A percentile compares a stretch with the other conserved stretches of the same genome.
phyloP scores from a whole-genome alignment of 768 basidiomycete genomes.

The Tulasnella sp. region DNA sequence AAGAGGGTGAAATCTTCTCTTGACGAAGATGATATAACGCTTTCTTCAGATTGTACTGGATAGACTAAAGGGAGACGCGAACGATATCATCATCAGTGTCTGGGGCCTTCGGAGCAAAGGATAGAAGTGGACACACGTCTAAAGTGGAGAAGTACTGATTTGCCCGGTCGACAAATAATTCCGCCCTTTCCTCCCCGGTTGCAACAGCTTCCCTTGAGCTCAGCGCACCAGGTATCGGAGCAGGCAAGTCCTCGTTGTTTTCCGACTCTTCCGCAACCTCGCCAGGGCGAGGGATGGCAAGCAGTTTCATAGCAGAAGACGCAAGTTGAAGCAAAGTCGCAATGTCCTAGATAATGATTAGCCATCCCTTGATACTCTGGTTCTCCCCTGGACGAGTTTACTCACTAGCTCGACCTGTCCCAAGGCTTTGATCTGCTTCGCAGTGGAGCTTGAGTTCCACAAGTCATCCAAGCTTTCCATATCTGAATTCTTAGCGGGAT shows the following conservation, averaged over 20 bases:
- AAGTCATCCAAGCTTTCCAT: neutral
- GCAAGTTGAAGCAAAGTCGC: conserved; percentile 35
- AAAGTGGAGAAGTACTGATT: conserved; percentile 36
- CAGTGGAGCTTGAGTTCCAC: conserved; percentile 34
- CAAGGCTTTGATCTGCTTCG: conserved; percentile 34
- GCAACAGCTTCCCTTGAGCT: conserved; percentile 25
- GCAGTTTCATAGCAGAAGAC: conserved; percentile 32
- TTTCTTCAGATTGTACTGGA: conserved; percentile 30
- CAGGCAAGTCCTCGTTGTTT: neutral
- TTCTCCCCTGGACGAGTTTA: neutral
- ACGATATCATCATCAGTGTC: neutral
- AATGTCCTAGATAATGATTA: conserved; percentile 21
- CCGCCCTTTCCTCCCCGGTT: conserved; percentile 35
- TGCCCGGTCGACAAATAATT: conserved; percentile 35
- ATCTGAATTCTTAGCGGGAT: neutral
- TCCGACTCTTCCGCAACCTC: conserved; percentile 13
- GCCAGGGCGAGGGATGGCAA: conserved; percentile 29
- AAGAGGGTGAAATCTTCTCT: conserved; percentile 35
- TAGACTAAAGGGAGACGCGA: conserved; percentile 11
- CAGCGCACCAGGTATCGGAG: conserved; percentile 7
- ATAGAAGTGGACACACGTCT: conserved; percentile 29
- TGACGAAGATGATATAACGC: conserved; percentile 31
- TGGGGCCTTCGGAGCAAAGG: neutral
- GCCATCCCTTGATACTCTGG: too few relatives aligned
- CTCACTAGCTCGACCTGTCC: conserved; percentile 35